Evolutionary conservation across 306 rosid species (phyloP).

Genomic region (Pterocarpus santalinus): DNA sequence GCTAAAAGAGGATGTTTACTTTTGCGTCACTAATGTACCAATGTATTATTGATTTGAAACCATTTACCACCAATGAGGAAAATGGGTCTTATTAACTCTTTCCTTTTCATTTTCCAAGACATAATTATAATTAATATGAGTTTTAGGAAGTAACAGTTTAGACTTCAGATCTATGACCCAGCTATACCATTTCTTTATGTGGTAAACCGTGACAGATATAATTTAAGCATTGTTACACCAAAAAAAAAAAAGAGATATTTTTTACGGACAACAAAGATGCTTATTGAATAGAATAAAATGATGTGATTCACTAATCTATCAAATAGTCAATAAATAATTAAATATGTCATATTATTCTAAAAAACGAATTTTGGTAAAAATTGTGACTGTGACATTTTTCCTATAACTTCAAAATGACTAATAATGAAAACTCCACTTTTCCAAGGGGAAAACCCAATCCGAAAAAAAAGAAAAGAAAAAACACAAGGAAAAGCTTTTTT

Average conservation of each 20-base stretch:
- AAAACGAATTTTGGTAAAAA: no score
- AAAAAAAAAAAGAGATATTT: no score
- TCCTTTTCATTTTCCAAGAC: slow-evolving; percentile 41
- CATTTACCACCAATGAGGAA: slow-evolving; percentile 48
- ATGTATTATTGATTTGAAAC: slow-evolving; percentile 57
- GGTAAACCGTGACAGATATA: neutral
- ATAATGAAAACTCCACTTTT: slow-evolving; percentile 31
- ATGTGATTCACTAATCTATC: no score
- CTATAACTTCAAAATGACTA: slow-evolving; percentile 13
- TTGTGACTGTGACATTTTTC: no score
- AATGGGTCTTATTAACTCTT: slow-evolving; percentile 35
- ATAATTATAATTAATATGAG: slow-evolving; percentile 26
- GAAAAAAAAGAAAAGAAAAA: neutral
- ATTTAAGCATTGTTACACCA: no score
- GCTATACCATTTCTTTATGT: neutral
- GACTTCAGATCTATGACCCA: slow-evolving; percentile 11
- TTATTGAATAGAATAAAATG: no score
- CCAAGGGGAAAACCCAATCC: no score
- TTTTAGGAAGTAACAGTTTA: slow-evolving; percentile 12
- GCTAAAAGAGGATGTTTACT: slow-evolving; percentile 60
- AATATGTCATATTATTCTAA: no score
- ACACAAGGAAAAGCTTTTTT: neutral
- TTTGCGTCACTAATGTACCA: slow-evolving; percentile 64
- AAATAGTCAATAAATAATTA: no score
- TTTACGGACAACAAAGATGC: no score